These are phyloP conservation scores for Suhomyces vadensis DNA, from an alignment of 805 yeast species.

Conservation along the genomic window DNA sequence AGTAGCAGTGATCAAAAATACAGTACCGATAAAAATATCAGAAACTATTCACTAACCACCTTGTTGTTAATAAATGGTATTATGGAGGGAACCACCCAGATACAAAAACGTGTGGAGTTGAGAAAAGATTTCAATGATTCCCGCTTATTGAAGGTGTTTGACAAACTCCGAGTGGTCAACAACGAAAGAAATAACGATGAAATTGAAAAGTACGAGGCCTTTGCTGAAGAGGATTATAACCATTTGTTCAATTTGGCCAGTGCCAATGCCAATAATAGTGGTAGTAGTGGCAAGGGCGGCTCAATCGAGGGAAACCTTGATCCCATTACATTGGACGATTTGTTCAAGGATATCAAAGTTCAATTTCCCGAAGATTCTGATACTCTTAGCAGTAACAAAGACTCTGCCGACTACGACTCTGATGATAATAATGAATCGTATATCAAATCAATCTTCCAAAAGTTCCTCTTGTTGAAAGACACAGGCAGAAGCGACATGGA, in stretches of 20 bases:
- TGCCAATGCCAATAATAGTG: constrained; percentile 7
- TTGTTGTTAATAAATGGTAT: constrained; percentile 37
- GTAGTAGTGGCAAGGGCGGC: constrained; percentile 7
- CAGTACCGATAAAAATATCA: constrained; percentile 23
- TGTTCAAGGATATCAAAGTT: constrained; percentile 12
- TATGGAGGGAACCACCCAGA: constrained; percentile 27
- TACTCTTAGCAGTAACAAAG: constrained; percentile 6
- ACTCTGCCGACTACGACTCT: constrained; percentile 3
- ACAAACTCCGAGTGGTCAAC: constrained; percentile 32
- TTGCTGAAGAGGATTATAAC: constrained; percentile 41
- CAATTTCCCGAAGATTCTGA: constrained; percentile 12
- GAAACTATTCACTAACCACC: constrained; percentile 37
- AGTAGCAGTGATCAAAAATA: constrained; percentile 10
- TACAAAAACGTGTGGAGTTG: constrained; percentile 29
- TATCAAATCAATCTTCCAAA: constrained; percentile 26
- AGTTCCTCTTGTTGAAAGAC: constrained; percentile 27
- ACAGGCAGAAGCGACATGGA: constrained; percentile 25
- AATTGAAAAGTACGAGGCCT: constrained; percentile 38
- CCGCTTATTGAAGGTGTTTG: constrained; percentile 34
- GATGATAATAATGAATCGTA: constrained; percentile 9
- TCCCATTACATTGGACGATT: constrained; percentile 10
- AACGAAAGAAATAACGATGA: constrained; percentile 35
- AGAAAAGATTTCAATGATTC: constrained; percentile 41
- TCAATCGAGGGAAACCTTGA: constrained; percentile 10
- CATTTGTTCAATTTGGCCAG: constrained; percentile 17